A percentile compares a stretch with the other conserved stretches of the same genome.
Evolutionary conservation across 2,329 filamentous ascomycete species (phyloP).

Genomic region (Claviceps capensis): DNA sequence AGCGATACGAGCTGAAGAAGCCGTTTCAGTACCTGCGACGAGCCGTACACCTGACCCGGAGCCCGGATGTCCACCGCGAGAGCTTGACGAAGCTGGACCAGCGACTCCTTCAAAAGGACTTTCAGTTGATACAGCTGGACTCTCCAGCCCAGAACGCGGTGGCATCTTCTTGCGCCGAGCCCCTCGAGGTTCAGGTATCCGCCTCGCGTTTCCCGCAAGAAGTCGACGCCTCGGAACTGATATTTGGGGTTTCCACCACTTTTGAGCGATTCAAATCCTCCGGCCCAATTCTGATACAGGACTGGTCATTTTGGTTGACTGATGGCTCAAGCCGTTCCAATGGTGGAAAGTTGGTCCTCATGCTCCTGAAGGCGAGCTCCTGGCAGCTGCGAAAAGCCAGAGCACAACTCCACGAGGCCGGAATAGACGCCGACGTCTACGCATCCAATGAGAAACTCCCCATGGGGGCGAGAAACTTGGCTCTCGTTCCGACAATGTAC

Average conservation of each 20-base stretch:
- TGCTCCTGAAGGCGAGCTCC: conserved; percentile 36
- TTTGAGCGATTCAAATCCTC: conserved; percentile 37
- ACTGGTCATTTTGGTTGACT: conserved; percentile 47
- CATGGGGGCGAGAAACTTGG: conserved; percentile 45
- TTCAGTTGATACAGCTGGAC: conserved; percentile 34
- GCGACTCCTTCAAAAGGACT: conserved; percentile 18
- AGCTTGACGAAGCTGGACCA: conserved; percentile 35
- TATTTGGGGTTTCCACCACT: conserved; percentile 45
- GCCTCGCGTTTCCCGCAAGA: conserved; percentile 25
- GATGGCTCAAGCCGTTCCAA: conserved; percentile 40
- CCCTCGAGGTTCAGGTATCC: conserved; percentile 30
- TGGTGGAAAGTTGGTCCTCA: conserved; percentile 38
- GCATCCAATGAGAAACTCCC: conserved; percentile 27
- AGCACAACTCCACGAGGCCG: conserved; percentile 28
- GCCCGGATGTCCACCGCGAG: conserved; percentile 31
- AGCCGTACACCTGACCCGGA: conserved; percentile 35
- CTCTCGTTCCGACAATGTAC: conserved; percentile 38
- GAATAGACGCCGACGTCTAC: conserved; percentile 44
- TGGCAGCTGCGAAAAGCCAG: conserved; percentile 33
- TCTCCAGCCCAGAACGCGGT: conserved; percentile 16
- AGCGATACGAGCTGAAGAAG: conserved; percentile 32
- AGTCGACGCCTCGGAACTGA: conserved; percentile 40
- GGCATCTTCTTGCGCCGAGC: conserved; percentile 29
- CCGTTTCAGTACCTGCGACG: conserved; percentile 41
- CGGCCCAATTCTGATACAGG: conserved; percentile 35